A percentile compares a stretch with the other conserved stretches of the same genome.
phyloP scores from a whole-genome alignment of 2,329 filamentous ascomycete species.

The Simplicillium sp. region DNA sequence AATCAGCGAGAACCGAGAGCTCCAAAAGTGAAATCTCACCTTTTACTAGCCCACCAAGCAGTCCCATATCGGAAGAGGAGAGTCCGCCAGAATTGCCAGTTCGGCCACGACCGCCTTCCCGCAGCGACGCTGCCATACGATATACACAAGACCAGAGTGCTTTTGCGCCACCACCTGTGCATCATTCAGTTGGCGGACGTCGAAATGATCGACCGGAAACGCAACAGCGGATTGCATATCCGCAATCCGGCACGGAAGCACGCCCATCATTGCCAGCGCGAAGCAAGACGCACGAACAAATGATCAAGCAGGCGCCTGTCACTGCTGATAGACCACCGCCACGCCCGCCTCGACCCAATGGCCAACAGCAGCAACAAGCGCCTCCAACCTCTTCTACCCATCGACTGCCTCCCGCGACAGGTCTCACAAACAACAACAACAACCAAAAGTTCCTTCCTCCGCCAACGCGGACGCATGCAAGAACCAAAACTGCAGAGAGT shows the following conservation, averaged over 20 bases:
- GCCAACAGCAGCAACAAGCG: constrained; percentile 3
- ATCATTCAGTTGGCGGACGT: constrained; percentile 27
- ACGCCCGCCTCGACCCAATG: constrained; percentile 29
- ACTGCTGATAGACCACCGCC: constrained; percentile 28
- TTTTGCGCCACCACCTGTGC: constrained; percentile 44
- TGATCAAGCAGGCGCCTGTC: constrained; percentile 13
- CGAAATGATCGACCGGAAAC: too few relatives aligned
- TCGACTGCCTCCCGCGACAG: too few relatives aligned
- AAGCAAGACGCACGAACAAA: constrained; percentile 23
- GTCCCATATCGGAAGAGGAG: constrained; percentile 47
- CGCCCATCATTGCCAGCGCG: constrained; percentile 41
- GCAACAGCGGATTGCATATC: too few relatives aligned
- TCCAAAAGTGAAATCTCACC: constrained; percentile 52
- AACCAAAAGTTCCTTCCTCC: constrained; percentile 20
- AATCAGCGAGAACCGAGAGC: constrained; percentile 8
- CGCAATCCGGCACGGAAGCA: constrained; percentile 17
- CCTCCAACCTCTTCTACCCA: constrained; percentile 6
- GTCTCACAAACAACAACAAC: constrained; percentile 9
- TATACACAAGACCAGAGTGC: constrained; percentile 12
- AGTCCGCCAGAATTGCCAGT: constrained; percentile 38
- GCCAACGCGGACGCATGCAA: constrained; percentile 18
- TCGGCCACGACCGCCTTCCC: constrained; percentile 35
- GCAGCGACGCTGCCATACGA: constrained; percentile 12
- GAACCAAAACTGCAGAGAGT: constrained; percentile 30
- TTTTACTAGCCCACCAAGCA: constrained; percentile 78